A percentile compares a stretch with the other conserved stretches of the same genome.
Evolutionary conservation across 108 stramenopile genomes (phyloP).

Genomic region (Pseudonitzschia delicatissima): DNA sequence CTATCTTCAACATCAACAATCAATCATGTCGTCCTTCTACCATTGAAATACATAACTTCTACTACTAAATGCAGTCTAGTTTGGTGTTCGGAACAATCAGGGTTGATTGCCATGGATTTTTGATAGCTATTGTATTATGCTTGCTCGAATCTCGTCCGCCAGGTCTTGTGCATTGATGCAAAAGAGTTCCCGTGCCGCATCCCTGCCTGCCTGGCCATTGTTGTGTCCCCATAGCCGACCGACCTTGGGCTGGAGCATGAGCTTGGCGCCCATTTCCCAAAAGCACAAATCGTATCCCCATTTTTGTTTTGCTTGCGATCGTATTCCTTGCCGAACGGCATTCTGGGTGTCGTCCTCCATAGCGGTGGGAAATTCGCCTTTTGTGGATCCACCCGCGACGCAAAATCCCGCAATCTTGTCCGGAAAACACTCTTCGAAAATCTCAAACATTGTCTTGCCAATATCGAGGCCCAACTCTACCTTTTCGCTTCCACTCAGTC

Average conservation of each 20-base stretch:
- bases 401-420: background rate
- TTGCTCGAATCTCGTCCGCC: constrained; percentile 1
- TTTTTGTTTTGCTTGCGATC: background rate
- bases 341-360: constrained; percentile 3
- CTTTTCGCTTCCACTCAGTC: background rate
- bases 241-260: background rate
- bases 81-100: no score
- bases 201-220: background rate
- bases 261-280: constrained; percentile 10
- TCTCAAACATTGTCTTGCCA: background rate
- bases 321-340: background rate
- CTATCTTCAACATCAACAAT: no score
- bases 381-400: constrained; percentile 6
- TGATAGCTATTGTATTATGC: no score
- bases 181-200: background rate
- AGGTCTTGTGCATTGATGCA: background rate
- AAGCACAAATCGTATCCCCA: background rate
- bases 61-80: no score
- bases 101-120: no score
- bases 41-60: no score
- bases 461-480: background rate
- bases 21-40: no score
- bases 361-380: background rate
- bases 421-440: background rate
- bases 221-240: background rate